phyloP scores from a whole-genome alignment of 352 stramenopile genomes.

The Globisporangium emineosum region DNA sequence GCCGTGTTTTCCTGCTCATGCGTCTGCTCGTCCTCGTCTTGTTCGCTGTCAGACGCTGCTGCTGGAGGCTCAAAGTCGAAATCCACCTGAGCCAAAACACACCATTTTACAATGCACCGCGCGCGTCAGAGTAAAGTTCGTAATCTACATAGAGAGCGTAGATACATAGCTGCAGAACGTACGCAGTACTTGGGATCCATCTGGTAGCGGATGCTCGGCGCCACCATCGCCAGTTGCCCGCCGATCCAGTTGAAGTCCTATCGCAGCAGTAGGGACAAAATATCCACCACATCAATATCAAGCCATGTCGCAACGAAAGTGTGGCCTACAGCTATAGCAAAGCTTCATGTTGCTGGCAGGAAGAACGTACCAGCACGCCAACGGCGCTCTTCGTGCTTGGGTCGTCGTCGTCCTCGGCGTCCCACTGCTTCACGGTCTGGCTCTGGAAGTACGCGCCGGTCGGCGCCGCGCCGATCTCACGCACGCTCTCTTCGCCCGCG shows the following conservation, averaged over 20 bases:
- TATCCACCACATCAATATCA: background rate
- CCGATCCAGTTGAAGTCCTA: slow-evolving; percentile 76
- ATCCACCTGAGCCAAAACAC: slow-evolving; percentile 37
- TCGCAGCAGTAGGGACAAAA: background rate
- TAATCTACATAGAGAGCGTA: background rate
- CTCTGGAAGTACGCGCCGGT: slow-evolving; percentile 61
- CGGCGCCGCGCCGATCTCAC: slow-evolving; percentile 26
- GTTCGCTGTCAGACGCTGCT: slow-evolving; percentile 10
- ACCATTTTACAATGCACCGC: no score
- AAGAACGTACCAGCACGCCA: slow-evolving; percentile 37
- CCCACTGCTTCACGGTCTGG: slow-evolving; percentile 62
- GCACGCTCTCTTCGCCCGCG: slow-evolving; percentile 49
- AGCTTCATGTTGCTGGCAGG: no score
- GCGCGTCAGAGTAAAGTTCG: no score
- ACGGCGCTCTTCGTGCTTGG: slow-evolving; percentile 9
- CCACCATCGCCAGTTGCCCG: slow-evolving; percentile 42
- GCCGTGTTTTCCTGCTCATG: slow-evolving; percentile 10
- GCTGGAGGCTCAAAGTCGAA: slow-evolving; percentile 35
- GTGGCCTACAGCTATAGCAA: no score
- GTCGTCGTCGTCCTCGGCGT: slow-evolving; percentile 40
- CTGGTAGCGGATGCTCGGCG: slow-evolving; percentile 50
- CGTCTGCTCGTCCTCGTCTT: slow-evolving; percentile 3
- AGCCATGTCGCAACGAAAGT: background rate
- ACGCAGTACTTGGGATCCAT: slow-evolving; percentile 80
- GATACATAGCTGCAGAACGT: slow-evolving; percentile 16